A percentile compares a stretch with the other conserved stretches of the same genome.
phyloP scores from a whole-genome alignment of 1,284 basidiomycete genomes.

The Naganishia cerealis region DNA sequence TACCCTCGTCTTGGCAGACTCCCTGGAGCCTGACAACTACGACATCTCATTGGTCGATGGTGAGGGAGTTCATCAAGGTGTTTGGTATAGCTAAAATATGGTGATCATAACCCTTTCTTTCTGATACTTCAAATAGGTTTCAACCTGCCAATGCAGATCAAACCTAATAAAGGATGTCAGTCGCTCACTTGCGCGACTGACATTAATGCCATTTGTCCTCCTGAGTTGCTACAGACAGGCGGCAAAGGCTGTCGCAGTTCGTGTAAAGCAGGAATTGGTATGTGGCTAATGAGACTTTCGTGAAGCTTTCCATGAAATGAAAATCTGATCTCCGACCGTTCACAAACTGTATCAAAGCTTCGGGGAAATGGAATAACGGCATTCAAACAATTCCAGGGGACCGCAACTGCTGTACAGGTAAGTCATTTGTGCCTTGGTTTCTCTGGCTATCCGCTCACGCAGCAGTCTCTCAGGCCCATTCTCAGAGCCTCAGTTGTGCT shows the following conservation, averaged over 20 bases:
- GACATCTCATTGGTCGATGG: slow-evolving; percentile 46
- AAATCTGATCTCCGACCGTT: not conserved
- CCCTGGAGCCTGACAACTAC: slow-evolving; percentile 37
- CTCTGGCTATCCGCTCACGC: not conserved
- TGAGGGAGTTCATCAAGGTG: slow-evolving; percentile 32
- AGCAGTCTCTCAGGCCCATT: slow-evolving; percentile 37
- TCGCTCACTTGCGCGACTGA: slow-evolving; percentile 38
- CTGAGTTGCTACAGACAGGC: slow-evolving; percentile 36
- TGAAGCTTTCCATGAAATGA: not conserved
- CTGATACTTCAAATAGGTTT: slow-evolving; percentile 36
- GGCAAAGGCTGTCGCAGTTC: slow-evolving; percentile 39
- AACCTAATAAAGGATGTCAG: slow-evolving; percentile 35
- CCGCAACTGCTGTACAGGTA: slow-evolving; percentile 21
- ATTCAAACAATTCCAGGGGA: not conserved
- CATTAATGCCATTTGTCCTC: slow-evolving; percentile 40
- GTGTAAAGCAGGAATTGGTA: slow-evolving; percentile 1
- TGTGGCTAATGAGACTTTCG: not conserved
- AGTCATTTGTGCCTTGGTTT: not conserved
- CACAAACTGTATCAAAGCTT: not conserved
- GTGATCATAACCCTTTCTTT: not conserved
- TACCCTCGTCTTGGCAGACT: slow-evolving; percentile 31
- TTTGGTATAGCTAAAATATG: not conserved
- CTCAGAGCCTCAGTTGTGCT: slow-evolving; percentile 37
- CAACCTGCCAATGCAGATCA: slow-evolving; percentile 42
- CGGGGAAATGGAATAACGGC: not conserved